Evolutionary conservation across 345 rosid genomes (phyloP).

Genomic region (Eucalyptus erythrocorys): DNA sequence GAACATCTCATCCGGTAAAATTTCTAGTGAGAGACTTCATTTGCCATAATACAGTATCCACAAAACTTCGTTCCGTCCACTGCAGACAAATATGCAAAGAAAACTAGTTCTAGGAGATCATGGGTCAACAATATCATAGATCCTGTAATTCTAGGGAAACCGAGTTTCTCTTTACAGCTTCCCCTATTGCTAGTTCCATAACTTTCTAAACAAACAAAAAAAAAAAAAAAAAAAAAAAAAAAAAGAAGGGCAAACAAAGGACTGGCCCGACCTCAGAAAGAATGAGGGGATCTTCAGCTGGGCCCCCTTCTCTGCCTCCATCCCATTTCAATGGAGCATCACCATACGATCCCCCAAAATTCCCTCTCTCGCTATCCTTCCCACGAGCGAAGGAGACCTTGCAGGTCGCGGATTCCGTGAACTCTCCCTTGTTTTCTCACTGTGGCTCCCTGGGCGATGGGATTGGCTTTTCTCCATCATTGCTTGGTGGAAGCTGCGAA

Average conservation of each 20-base stretch:
- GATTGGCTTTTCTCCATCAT: slow-evolving; percentile 36
- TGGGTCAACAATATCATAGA: not conserved
- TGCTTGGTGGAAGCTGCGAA: slow-evolving; percentile 56
- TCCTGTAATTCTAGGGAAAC: not conserved
- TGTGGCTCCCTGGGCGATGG: not conserved
- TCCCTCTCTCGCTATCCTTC: not conserved
- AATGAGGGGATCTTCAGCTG: not conserved
- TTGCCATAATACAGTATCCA: not conserved
- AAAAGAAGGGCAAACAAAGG: not conserved
- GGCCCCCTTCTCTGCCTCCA: not conserved
- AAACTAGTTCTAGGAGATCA: not conserved
- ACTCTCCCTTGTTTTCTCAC: not conserved
- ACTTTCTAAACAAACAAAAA: not conserved
- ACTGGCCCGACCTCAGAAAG: not conserved
- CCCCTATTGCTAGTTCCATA: not conserved
- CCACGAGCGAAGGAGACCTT: not conserved
- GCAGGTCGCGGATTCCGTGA: not conserved
- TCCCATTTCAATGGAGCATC: not conserved
- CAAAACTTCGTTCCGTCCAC: not conserved
- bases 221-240: not conserved
- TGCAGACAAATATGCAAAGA: not conserved
- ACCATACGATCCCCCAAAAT: not conserved
- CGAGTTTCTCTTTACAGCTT: not conserved
- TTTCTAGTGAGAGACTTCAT: not conserved
- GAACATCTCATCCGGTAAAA: not conserved